Evolutionary conservation across 2,329 filamentous ascomycete genomes (phyloP).

Genomic region (Exophiala alcalophila): DNA sequence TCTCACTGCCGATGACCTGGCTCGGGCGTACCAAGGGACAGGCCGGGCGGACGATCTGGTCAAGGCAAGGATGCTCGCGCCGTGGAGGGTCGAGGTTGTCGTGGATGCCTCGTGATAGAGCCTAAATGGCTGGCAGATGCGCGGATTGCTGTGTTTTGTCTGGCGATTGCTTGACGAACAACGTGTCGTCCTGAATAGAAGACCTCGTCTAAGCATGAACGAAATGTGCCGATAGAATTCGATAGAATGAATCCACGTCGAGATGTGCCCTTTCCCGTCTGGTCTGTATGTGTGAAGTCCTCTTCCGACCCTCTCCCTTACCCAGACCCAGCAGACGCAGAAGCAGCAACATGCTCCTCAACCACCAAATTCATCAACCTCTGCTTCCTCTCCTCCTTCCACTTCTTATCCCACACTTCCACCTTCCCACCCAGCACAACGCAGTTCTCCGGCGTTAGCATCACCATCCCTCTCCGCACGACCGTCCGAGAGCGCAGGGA

Average conservation of each 20-base stretch:
- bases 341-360: slow-evolving; percentile 22
- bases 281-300: too few relatives aligned
- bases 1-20: slow-evolving; percentile 66
- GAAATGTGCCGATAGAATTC: too few relatives aligned
- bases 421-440: slow-evolving; percentile 84
- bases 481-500: slow-evolving; percentile 63
- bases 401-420: slow-evolving; percentile 73
- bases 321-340: too few relatives aligned
- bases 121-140: too few relatives aligned
- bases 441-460: slow-evolving; percentile 68
- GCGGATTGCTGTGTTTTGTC: too few relatives aligned
- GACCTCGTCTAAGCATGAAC: too few relatives aligned
- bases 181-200: too few relatives aligned
- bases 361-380: slow-evolving; percentile 60
- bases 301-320: slow-evolving; percentile 31
- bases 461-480: slow-evolving; percentile 71
- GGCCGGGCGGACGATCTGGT: slow-evolving; percentile 71
- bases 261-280: not conserved
- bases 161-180: too few relatives aligned
- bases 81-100: slow-evolving; percentile 57
- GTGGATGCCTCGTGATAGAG: slow-evolving; percentile 3
- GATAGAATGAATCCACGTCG: too few relatives aligned
- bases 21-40: slow-evolving; percentile 70
- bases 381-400: slow-evolving; percentile 69
- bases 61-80: slow-evolving; percentile 72